These are phyloP conservation scores for Typha latifolia DNA, from an alignment of 176 grass and related monocot genomes.

Conservation along the genomic window DNA sequence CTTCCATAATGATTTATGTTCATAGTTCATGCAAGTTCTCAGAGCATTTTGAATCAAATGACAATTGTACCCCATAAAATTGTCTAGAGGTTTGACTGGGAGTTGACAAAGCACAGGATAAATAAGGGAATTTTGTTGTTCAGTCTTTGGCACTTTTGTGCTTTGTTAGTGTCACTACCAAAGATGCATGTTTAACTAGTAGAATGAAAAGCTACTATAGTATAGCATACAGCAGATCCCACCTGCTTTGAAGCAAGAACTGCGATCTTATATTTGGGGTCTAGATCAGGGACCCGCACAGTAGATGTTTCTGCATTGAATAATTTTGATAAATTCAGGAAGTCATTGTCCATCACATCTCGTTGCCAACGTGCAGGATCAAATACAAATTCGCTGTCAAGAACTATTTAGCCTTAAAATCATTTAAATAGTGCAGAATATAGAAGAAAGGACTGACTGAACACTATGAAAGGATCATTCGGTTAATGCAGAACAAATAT, in stretches of 20 bases:
- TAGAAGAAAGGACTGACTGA: background rate
- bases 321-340: constrained; percentile 37
- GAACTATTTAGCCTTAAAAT: constrained; percentile 4
- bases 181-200: too few relatives aligned
- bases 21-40: too few relatives aligned
- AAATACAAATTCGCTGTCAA: constrained; percentile 70
- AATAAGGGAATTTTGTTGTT: too few relatives aligned
- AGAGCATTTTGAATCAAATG: too few relatives aligned
- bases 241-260: constrained; percentile 87
- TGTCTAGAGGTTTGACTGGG: too few relatives aligned
- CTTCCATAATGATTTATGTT: too few relatives aligned
- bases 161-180: too few relatives aligned
- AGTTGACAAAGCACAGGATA: too few relatives aligned
- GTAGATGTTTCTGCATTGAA: constrained; percentile 54
- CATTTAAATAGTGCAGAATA: constrained; percentile 1
- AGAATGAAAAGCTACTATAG: too few relatives aligned
- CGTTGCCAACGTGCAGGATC: constrained; percentile 51
- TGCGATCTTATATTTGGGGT: constrained; percentile 80
- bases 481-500: too few relatives aligned
- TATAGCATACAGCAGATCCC: background rate
- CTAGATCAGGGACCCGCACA: constrained; percentile 56
- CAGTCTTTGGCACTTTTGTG: too few relatives aligned
- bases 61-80: too few relatives aligned
- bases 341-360: constrained; percentile 45
- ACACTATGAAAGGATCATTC: background rate